Conservation (phyloP, 2,329 filamentous ascomycete genomes). For the Podosphaera aphanis region DNA sequence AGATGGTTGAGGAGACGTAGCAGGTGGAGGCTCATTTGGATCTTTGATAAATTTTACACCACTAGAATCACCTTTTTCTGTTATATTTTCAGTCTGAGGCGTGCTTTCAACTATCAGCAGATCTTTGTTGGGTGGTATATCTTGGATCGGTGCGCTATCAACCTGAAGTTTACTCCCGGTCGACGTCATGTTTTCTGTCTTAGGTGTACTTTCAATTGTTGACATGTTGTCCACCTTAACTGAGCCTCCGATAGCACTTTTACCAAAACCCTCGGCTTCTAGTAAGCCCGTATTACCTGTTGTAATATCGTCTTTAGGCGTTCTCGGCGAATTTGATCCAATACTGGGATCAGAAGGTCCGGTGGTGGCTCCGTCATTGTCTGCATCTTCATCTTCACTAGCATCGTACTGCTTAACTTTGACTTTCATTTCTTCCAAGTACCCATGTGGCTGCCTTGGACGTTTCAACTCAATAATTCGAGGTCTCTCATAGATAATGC, state of each 20-base stretch:
- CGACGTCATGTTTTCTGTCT: not conserved
- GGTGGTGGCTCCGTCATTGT: constrained; percentile 44
- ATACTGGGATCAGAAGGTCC: constrained; percentile 54
- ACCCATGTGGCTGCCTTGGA: constrained; percentile 35
- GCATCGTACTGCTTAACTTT: constrained; percentile 53
- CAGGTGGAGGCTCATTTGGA: not conserved
- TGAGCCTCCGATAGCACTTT: not conserved
- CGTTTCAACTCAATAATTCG: constrained; percentile 57
- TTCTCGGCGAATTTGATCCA: constrained; percentile 40
- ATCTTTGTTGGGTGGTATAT: not conserved
- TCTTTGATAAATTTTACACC: not conserved
- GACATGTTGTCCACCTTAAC: not conserved
- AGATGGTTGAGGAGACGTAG: not conserved
- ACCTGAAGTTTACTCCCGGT: not conserved
- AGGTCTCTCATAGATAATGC: constrained; percentile 42
- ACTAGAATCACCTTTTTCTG: no score
- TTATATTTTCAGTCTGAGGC: not conserved
- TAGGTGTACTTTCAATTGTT: constrained; percentile 15
- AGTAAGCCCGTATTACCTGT: not conserved
- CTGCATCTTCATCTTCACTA: constrained; percentile 17
- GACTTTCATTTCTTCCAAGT: constrained; percentile 45
- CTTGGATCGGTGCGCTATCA: not conserved
- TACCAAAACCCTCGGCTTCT: not conserved
- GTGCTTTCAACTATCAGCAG: not conserved
- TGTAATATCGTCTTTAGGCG: constrained; percentile 17